These are phyloP conservation scores for Vachellia pachyceras DNA, from an alignment of 306 rosid species.

Conservation along the genomic window DNA sequence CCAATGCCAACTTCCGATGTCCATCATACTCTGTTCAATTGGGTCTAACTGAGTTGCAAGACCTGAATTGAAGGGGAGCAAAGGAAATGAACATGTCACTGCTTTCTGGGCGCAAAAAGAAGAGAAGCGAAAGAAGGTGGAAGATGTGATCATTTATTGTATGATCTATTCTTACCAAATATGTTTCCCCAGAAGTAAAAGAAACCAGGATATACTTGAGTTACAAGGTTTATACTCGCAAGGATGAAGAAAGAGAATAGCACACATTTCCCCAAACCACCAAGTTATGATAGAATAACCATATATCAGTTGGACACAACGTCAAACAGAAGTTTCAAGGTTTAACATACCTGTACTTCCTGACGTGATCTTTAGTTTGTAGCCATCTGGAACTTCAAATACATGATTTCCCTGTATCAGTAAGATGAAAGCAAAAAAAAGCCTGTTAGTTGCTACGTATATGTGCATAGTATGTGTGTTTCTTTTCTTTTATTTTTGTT, in stretches of 20 bases:
- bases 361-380: conserved; percentile 66
- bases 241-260: conserved; percentile 16
- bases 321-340: conserved; percentile 32
- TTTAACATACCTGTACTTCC: conserved; percentile 63
- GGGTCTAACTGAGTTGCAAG: conserved; percentile 56
- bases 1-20: conserved; percentile 92
- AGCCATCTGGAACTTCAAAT: conserved; percentile 90
- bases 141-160: not conserved
- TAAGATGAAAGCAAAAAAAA: conserved; percentile 37
- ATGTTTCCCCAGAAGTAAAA: conserved; percentile 9
- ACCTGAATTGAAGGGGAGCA: conserved; percentile 54
- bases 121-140: not conserved
- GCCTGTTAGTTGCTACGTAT: conserved; percentile 24
- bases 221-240: conserved; percentile 12
- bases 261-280: not conserved
- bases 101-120: not conserved
- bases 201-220: not conserved
- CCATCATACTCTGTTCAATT: conserved; percentile 62
- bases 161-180: not conserved
- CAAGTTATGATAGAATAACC: not conserved
- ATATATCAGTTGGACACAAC: not conserved
- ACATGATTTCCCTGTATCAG: conserved; percentile 79
- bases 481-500: too few relatives aligned
- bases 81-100: conserved; percentile 9
- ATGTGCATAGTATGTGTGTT: not conserved